phyloP scores from a whole-genome alignment of 768 basidiomycete genomes.

The Agaricus blazei region DNA sequence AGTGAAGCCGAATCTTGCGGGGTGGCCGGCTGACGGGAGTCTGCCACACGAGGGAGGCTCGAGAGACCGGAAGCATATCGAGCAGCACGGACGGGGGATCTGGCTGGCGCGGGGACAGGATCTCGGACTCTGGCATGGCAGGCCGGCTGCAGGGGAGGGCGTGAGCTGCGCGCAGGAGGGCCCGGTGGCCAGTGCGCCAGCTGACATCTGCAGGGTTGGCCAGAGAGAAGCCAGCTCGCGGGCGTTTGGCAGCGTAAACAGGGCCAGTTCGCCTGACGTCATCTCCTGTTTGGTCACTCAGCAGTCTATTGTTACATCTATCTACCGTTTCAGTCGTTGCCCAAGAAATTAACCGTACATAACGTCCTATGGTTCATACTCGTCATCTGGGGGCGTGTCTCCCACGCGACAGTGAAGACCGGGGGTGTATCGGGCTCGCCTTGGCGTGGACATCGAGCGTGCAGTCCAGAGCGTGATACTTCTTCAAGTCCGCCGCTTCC shows the following conservation, averaged over 20 bases:
- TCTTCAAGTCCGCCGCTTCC: slow-evolving; percentile 72
- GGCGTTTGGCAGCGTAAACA: not conserved
- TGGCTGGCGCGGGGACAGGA: not conserved
- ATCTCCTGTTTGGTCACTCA: not conserved
- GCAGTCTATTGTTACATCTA: slow-evolving; percentile 4
- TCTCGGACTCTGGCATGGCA: not conserved
- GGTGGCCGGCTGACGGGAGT: not conserved
- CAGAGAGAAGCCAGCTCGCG: slow-evolving; percentile 2
- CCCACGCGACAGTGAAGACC: slow-evolving; percentile 28
- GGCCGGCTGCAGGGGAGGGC: not conserved
- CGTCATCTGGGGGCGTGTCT: slow-evolving; percentile 12
- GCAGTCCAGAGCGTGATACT: slow-evolving; percentile 65
- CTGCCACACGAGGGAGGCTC: not conserved
- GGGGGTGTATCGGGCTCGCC: slow-evolving; percentile 39
- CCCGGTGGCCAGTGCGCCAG: too few species aligned
- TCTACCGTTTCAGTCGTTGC: not conserved
- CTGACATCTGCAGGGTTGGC: not conserved
- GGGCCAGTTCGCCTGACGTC: slow-evolving; percentile 17
- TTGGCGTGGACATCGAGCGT: slow-evolving; percentile 64
- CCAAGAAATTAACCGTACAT: slow-evolving; percentile 5
- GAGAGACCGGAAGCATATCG: not conserved
- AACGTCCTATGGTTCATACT: not conserved
- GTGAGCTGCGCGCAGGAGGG: too few species aligned
- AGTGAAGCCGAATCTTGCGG: slow-evolving; percentile 10
- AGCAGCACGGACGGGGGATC: slow-evolving; percentile 3